Evolutionary conservation across 2,329 filamentous ascomycete genomes (phyloP), one percentile per base, ranked within the genome.

Genomic region (Aspergillus amoenus): DNA sequence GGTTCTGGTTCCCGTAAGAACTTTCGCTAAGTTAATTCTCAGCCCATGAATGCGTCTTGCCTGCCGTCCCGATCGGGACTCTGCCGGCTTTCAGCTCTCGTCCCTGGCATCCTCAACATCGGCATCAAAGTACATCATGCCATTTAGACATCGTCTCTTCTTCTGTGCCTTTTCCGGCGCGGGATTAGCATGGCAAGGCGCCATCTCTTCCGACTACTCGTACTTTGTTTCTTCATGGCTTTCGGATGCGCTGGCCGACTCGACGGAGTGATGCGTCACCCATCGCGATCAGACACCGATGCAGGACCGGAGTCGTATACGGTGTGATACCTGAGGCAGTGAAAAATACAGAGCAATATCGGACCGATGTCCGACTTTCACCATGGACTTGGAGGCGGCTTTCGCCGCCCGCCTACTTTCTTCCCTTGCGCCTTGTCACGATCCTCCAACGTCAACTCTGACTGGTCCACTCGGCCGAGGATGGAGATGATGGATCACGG

Each of bases 371-470:
- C 27, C 32, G 48, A 52, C 47, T 37, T 51, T 45, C 47, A 21
- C 39, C 21, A n/a, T n/a, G 13, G 17, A 12, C 21, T 57, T 57
- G 34, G 54, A 51, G 54, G 50, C 53, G 57, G 44, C 17, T 44
- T 52, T 46, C 55, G 50, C 57, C 54, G 55, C 50, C 45, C 43
- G 22, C 43, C 17, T 17, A 24, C 11, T 45, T 50, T 55, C 51
- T 17, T 24, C 32, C 43, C 48, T 41, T 56, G 27, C 18, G 13
- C 15, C 27, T 21, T 46, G 34, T 51, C 40, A 49, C 40, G 50
- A 39, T 45, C 9, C 34, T 13, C 34, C 50, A 39, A 27, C 27
- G 22, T 43, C n/a, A 12, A 30, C 21, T 34, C 32, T 52, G 50
- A 52, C 41, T 52, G 30, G 42, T 45, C 21, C n/a, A 17, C 21